Evolutionary conservation across 2,329 filamentous ascomycete species (phyloP).

Genomic region (Ceratocystis huliohia): DNA sequence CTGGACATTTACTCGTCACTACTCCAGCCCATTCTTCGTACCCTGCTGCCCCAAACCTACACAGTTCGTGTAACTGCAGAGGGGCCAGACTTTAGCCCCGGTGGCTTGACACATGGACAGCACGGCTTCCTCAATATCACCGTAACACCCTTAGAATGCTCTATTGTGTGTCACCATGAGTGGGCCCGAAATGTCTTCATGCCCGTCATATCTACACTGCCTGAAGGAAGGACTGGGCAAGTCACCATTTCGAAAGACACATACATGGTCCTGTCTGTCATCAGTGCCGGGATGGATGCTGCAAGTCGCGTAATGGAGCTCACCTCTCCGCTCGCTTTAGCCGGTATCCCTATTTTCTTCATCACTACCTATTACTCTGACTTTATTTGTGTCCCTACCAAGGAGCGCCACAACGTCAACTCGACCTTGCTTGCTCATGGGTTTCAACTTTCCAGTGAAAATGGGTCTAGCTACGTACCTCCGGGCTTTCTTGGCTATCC

Average conservation of each 20-base stretch:
- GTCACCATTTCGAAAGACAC: slow-evolving; percentile 70
- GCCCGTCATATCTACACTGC: slow-evolving; percentile 53
- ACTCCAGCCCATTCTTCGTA: slow-evolving; percentile 72
- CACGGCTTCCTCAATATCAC: slow-evolving; percentile 89
- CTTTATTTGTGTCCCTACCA: slow-evolving; percentile 80
- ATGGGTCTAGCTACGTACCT: slow-evolving; percentile 33
- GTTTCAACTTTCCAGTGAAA: slow-evolving; percentile 64
- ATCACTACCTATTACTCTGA: slow-evolving; percentile 97
- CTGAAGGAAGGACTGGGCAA: slow-evolving; percentile 37
- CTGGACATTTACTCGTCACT: slow-evolving; percentile 64
- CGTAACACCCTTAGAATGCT: slow-evolving; percentile 84
- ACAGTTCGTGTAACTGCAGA: slow-evolving; percentile 29
- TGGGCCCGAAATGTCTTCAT: slow-evolving; percentile 64
- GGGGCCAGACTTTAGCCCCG: slow-evolving; percentile 22
- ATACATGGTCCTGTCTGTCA: slow-evolving; percentile 80
- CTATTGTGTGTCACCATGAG: slow-evolving; percentile 69
- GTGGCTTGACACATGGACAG: slow-evolving; percentile 30
- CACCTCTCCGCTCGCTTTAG: slow-evolving; percentile 78
- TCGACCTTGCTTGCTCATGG: slow-evolving; percentile 64
- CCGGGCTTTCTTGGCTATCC: slow-evolving; percentile 16
- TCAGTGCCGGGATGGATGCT: slow-evolving; percentile 79
- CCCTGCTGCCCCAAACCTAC: slow-evolving; percentile 57
- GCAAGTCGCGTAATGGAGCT: slow-evolving; percentile 84
- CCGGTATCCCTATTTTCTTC: slow-evolving; percentile 94
- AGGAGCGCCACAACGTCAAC: slow-evolving; percentile 60